A percentile compares a stretch with the other conserved stretches of the same genome.
Conservation (phyloP, 2,329 filamentous ascomycete genomes). For the Cercospora brassicicola region DNA sequence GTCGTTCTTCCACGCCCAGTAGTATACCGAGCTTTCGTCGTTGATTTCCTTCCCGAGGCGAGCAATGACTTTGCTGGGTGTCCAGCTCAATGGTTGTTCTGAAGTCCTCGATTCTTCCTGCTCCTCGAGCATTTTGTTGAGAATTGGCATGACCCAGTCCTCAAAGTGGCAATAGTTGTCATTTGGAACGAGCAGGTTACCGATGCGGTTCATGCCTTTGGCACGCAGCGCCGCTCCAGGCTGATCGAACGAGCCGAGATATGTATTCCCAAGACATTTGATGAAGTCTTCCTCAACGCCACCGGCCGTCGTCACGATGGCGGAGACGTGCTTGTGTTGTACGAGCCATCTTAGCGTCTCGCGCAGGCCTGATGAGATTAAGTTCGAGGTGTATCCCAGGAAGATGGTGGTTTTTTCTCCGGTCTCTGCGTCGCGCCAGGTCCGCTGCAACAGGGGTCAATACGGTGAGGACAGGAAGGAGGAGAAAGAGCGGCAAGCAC, state of each 20-base stretch:
- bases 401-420: slow-evolving; percentile 86
- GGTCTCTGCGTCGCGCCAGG: slow-evolving; percentile 78
- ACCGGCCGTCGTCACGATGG: slow-evolving; percentile 91
- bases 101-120: slow-evolving; percentile 72
- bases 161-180: slow-evolving; percentile 97
- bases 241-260: slow-evolving; percentile 81
- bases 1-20: slow-evolving; percentile 96
- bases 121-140: slow-evolving; percentile 91
- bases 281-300: slow-evolving; percentile 97
- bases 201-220: slow-evolving; percentile 91
- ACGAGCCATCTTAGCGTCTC: slow-evolving; percentile 91
- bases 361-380: slow-evolving; percentile 92
- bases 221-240: slow-evolving; percentile 74
- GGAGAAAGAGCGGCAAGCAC: slow-evolving; percentile 3
- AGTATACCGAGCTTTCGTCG: slow-evolving; percentile 85
- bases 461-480: slow-evolving; percentile 2
- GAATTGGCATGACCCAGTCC: slow-evolving; percentile 93
- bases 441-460: slow-evolving; percentile 55
- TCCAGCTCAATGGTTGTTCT: slow-evolving; percentile 77
- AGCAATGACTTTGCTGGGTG: slow-evolving; percentile 86
- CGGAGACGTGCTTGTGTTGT: slow-evolving; percentile 86
- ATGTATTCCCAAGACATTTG: slow-evolving; percentile 94
- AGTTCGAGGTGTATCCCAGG: slow-evolving; percentile 93
- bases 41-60: slow-evolving; percentile 92
- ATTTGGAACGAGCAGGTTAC: slow-evolving; percentile 93